Base-by-base conservation (phyloP, 2,329 filamentous ascomycete genomes). In the Sclerotinia minor region DNA sequence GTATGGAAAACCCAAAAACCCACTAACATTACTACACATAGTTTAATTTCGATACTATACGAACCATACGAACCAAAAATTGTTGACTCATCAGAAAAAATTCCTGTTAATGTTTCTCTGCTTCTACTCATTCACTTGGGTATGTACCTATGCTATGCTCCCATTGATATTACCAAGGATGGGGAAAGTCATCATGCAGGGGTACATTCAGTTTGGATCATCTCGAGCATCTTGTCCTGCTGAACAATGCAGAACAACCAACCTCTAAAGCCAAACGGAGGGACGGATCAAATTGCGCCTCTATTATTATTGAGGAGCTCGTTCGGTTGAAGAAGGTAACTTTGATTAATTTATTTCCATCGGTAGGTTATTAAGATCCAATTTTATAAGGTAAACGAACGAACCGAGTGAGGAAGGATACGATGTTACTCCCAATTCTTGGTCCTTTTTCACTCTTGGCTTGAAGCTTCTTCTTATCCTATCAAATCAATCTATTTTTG, bases 351-450 rank as follows among this genome's bases (percentile, higher is more conserved):
- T 24, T 24, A 7, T 35, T 49, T 49, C 35, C 44, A 49, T 24
- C 13, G 5, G 11, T 1, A n/a, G n/a, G n/a, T n/a, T n/a, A 47
- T 49, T 17, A n/a, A 32, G 29, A 35, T 61, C 58, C 44, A 49
- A 61, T 21, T 49, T 19, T 61, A 47, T 49, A 32, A 26, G 29
- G 26, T 29, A 49, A 49, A 35, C 26, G 26, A 60, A 24, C 35
- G 26, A 60, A 24, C 35, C 35, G 35, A 13, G 21, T 13, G 44
- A 49, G 19, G 24, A 19, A 64, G 35, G 47, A 64, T 64, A 53
- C 60, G 60, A 64, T 64, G 61, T 64, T 64, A 64, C 61, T 32
- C 26, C 26, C 35, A 53, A 29, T 29, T 32, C 61, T n/a, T 53
- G 38, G 24, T 29, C 29, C 55, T 7, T 29, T 29, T 21, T 45